phyloP scores from a whole-genome alignment of 2,329 filamentous ascomycete genomes.

The Aspergillus pseudoterreus region DNA sequence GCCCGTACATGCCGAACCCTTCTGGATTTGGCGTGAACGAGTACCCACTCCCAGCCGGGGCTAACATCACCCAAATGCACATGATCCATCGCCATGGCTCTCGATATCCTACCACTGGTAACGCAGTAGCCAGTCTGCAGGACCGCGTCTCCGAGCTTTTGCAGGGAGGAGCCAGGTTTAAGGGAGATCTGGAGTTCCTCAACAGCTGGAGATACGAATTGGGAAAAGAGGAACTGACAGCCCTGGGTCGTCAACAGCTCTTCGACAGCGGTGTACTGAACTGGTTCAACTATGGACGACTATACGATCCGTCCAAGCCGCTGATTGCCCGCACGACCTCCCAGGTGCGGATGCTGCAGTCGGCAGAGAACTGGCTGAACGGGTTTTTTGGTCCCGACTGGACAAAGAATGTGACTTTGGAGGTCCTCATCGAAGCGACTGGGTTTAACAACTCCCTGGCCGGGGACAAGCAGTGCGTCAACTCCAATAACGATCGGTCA shows the following conservation, averaged over 20 bases:
- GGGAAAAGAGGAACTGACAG: constrained; percentile 45
- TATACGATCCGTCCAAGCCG: constrained; percentile 45
- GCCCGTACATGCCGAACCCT: neutral
- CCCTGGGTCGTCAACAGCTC: constrained; percentile 45
- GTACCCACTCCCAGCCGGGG: constrained; percentile 31
- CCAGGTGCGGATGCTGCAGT: constrained; percentile 54
- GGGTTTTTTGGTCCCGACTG: constrained; percentile 35
- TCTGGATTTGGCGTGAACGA: neutral
- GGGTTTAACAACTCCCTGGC: constrained; percentile 45
- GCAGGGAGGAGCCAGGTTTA: constrained; percentile 28
- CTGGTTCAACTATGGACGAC: constrained; percentile 48
- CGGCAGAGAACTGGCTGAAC: constrained; percentile 43
- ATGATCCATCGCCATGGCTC: constrained; percentile 54
- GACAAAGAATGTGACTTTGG: neutral
- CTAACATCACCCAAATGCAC: constrained; percentile 54
- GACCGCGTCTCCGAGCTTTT: constrained; percentile 45
- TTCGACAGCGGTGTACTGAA: constrained; percentile 52
- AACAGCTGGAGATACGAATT: constrained; percentile 51
- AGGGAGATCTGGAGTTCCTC: constrained; percentile 51
- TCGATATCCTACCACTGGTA: constrained; percentile 45
- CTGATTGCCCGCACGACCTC: constrained; percentile 53
- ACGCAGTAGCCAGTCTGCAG: constrained; percentile 30
- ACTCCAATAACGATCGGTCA: constrained; percentile 16
- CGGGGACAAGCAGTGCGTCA: constrained; percentile 19
- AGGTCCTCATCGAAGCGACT: neutral